These are phyloP conservation scores for Pseudomicrostroma phylloplanum DNA, from an alignment of 1,284 basidiomycete genomes.

Conservation along the genomic window DNA sequence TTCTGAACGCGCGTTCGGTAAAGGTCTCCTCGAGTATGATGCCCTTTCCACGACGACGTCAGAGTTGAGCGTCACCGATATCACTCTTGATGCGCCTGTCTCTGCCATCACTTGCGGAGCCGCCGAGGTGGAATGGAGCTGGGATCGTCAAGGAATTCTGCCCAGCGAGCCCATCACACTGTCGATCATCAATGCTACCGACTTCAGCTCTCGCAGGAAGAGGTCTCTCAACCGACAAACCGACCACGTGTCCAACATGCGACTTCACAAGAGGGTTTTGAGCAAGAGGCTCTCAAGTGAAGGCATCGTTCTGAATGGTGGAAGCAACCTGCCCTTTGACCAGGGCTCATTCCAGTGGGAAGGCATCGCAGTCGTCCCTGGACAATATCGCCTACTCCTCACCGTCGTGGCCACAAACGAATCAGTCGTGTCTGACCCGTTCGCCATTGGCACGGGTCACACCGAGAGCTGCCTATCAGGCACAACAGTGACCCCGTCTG, in stretches of 20 bases:
- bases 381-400: conserved; percentile 2
- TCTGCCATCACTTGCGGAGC: not conserved
- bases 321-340: not conserved
- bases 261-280: not conserved
- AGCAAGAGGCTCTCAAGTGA: not conserved
- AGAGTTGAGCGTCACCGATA: not conserved
- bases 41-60: not conserved
- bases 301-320: not conserved
- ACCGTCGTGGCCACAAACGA: not conserved
- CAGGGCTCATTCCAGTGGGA: not conserved
- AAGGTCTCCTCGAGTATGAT: too few species aligned
- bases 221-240: not conserved
- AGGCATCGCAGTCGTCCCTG: not conserved
- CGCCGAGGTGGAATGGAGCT: not conserved
- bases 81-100: not conserved
- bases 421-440: conserved; percentile 3
- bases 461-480: not conserved
- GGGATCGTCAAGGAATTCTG: not conserved
- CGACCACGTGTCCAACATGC: not conserved
- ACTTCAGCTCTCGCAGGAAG: not conserved
- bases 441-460: not conserved
- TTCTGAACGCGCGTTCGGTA: too few species aligned
- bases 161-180: not conserved
- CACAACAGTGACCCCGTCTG: not conserved
- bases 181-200: conserved; percentile 2